Base-by-base conservation (phyloP, 306 rosid genomes). In the Medicago lupulina region DNA sequence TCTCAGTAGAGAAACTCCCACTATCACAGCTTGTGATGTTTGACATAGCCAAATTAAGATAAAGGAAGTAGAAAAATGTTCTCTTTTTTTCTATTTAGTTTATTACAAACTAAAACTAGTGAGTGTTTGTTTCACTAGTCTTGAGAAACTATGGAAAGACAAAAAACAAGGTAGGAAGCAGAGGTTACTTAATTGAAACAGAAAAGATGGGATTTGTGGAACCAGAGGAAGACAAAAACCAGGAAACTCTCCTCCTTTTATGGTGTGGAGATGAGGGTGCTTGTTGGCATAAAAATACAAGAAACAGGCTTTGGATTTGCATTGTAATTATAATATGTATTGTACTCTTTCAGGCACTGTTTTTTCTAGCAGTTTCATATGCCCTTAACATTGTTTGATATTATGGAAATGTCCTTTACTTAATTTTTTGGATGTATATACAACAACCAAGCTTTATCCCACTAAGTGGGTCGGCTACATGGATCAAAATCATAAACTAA, bases 171-270 rank as follows among this genome's bases (percentile, higher is more conserved):
- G 3, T 25, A 25, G 61, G 31, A 41, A 17, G 47, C 10, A 31
- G 18, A 55, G 23, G 18, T 60, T 59, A 59, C 68, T 23, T 39
- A 86, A 71, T 41, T 3, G 77, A 75, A 78, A 68, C 78, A 76
- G 77, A 86, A 74, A 87, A 82, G 70, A 83, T 18, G 89, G 92
- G 91, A 71, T 87, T 82, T 85, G 88, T 87, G 91, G 7, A 80
- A 79, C 49, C 67, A 81, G 89, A 78, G 96, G 95, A 88, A 85
- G 98, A 91, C 90, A 88, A 93, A 88, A 84, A 84, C 87, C 90
- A 85, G 86, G 81, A 89, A 86, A 83, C 90, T 91, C 93, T 83
- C 86, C 86, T 77, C 83, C 89, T 80, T 87, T 93, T 89, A 73
- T 86, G 96, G 88, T 83, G 88, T 82, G 87, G 5, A 8, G 87